Evolutionary conservation across 2,329 filamentous ascomycete genomes (phyloP).

Genomic region (Colletotrichum plurivorum): DNA sequence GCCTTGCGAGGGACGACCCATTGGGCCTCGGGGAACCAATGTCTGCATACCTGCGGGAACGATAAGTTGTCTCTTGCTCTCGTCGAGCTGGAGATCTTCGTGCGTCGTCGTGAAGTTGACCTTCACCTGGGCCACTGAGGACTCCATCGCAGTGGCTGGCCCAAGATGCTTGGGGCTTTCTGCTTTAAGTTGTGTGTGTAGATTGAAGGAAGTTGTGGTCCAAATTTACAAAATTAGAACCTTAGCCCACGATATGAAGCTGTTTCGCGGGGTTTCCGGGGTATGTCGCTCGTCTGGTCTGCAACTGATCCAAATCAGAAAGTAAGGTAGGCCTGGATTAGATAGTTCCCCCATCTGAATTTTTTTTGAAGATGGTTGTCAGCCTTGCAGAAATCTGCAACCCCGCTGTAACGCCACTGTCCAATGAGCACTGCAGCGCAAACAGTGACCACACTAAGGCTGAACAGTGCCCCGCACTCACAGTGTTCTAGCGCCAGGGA

Average conservation of each 20-base stretch:
- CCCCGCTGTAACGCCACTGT: conserved; percentile 21
- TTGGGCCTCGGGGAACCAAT: background rate
- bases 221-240: too few species aligned
- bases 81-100: conserved; percentile 73
- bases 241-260: background rate
- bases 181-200: background rate
- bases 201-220: background rate
- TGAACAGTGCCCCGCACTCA: conserved; percentile 33
- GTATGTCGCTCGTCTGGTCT: conserved; percentile 11
- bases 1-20: conserved; percentile 13
- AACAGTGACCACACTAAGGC: conserved; percentile 22
- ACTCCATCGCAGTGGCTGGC: conserved; percentile 51
- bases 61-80: conserved; percentile 73
- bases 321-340: background rate
- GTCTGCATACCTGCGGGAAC: conserved; percentile 69
- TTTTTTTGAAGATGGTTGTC: conserved; percentile 39
- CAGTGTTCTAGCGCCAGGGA: conserved; percentile 6
- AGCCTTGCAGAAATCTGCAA: conserved; percentile 40
- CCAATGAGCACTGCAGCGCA: conserved; percentile 38
- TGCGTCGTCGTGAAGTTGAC: conserved; percentile 78
- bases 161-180: conserved; percentile 2
- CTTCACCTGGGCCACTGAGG: conserved; percentile 69
- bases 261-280: background rate
- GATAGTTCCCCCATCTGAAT: conserved; percentile 21
- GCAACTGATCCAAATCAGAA: background rate